Evolutionary conservation across 2,329 filamentous ascomycete species (phyloP).

Genomic region (Ophiocordyceps camponoti-floridani): DNA sequence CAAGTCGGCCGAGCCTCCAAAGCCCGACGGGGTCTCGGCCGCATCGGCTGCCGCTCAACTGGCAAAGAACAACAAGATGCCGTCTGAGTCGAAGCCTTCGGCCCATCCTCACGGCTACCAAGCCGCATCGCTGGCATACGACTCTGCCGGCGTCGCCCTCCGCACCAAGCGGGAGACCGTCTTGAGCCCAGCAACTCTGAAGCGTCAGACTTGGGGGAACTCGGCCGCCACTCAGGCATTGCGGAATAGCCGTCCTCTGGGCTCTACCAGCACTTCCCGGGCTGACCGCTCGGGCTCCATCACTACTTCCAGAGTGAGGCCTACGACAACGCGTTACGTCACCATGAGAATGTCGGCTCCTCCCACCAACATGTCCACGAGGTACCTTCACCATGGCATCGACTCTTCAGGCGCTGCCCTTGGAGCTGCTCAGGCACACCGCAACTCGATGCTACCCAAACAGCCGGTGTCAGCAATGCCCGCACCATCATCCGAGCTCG

Average conservation of each 20-base stretch:
- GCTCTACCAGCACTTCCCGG: constrained; percentile 4
- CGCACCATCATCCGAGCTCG: constrained; percentile 33
- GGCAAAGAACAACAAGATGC: constrained; percentile 23
- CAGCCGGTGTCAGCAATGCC: constrained; percentile 21
- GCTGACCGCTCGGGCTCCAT: constrained; percentile 7
- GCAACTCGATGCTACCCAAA: constrained; percentile 25
- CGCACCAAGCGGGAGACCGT: constrained; percentile 6
- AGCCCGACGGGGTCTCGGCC: constrained; percentile 37
- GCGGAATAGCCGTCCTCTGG: constrained; percentile 6
- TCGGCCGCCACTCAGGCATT: constrained; percentile 57
- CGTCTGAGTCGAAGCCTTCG: constrained; percentile 42
- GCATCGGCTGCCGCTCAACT: constrained; percentile 25
- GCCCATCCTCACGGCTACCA: constrained; percentile 50
- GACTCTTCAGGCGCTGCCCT: background rate
- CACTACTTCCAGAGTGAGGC: no score
- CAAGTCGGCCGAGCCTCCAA: constrained; percentile 48
- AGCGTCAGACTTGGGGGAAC: constrained; percentile 32
- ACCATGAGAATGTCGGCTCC: constrained; percentile 4
- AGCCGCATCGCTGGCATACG: constrained; percentile 50
- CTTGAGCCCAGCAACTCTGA: constrained; percentile 4
- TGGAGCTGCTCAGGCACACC: constrained; percentile 41
- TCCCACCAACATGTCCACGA: constrained; percentile 2
- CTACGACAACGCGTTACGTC: background rate
- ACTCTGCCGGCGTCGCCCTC: constrained; percentile 16
- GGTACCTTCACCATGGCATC: background rate